These are phyloP conservation scores for Candida vaughaniae DNA, from an alignment of 805 yeast species.

Conservation along the genomic window DNA sequence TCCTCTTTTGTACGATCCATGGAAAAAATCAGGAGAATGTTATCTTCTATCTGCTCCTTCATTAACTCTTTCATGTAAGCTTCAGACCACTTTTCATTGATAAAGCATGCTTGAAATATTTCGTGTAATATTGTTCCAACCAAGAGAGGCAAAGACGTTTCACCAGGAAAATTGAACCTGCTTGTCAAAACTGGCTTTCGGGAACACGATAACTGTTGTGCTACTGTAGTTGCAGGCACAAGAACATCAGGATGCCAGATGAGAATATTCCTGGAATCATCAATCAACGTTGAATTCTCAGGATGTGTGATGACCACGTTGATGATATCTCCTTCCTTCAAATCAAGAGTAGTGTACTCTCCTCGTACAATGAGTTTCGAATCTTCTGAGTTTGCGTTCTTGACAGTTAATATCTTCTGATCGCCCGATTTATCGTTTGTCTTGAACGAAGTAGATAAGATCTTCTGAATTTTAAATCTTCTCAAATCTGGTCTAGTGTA, in stretches of 20 bases:
- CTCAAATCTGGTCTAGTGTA: conserved; percentile 46
- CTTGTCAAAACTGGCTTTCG: conserved; percentile 65
- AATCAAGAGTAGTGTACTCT: conserved; percentile 54
- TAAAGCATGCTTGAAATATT: conserved; percentile 62
- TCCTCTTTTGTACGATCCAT: conserved; percentile 44
- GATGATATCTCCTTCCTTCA: conserved; percentile 53
- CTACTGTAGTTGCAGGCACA: conserved; percentile 76
- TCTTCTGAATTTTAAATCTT: conserved; percentile 44
- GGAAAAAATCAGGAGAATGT: conserved; percentile 52
- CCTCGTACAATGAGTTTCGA: conserved; percentile 57
- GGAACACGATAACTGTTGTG: conserved; percentile 72
- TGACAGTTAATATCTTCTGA: conserved; percentile 58
- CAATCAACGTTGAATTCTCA: conserved; percentile 45
- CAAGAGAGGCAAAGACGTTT: conserved; percentile 59
- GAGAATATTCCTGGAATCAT: conserved; percentile 58
- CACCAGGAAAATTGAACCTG: conserved; percentile 62
- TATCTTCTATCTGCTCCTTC: conserved; percentile 42
- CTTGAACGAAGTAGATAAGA: conserved; percentile 31
- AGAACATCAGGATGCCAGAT: conserved; percentile 83
- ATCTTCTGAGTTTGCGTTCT: conserved; percentile 28
- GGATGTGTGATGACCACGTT: conserved; percentile 55
- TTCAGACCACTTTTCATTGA: conserved; percentile 31
- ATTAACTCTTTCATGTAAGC: conserved; percentile 36
- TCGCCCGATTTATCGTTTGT: conserved; percentile 25
- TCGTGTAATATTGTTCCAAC: conserved; percentile 85